phyloP scores from a whole-genome alignment of 495 filamentous ascomycete genomes.

The Podospora conica region DNA sequence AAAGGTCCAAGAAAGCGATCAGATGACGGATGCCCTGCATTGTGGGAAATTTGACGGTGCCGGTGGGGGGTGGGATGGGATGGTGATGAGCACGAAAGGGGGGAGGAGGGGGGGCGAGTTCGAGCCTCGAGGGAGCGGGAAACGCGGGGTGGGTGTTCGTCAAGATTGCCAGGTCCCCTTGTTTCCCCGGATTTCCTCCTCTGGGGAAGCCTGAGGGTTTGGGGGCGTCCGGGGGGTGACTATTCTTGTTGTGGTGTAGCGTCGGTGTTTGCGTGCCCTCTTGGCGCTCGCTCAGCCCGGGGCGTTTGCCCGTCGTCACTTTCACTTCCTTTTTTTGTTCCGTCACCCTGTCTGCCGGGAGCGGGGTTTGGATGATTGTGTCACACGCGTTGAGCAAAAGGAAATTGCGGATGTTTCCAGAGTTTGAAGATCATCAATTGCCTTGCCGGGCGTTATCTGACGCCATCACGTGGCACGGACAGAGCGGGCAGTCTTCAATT shows the following conservation, averaged over 20 bases:
- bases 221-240: no score
- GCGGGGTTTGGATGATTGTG: not conserved
- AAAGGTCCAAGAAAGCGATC: not conserved
- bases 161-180: not conserved
- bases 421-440: not conserved
- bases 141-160: not conserved
- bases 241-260: not conserved
- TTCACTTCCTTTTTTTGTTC: not conserved
- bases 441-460: not conserved
- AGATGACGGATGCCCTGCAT: not conserved
- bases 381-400: not conserved
- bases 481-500: not conserved
- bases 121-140: no score
- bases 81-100: not conserved
- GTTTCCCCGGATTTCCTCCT: not conserved
- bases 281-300: no score
- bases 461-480: not conserved
- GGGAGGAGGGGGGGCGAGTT: not conserved
- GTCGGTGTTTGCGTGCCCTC: not conserved
- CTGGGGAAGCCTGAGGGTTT: not conserved
- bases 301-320: not conserved
- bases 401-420: not conserved
- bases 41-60: not conserved
- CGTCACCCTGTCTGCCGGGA: not conserved
- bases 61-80: not conserved